Evolutionary conservation across 768 basidiomycete genomes (phyloP).

Genomic region (Guyanaporus albipodus): DNA sequence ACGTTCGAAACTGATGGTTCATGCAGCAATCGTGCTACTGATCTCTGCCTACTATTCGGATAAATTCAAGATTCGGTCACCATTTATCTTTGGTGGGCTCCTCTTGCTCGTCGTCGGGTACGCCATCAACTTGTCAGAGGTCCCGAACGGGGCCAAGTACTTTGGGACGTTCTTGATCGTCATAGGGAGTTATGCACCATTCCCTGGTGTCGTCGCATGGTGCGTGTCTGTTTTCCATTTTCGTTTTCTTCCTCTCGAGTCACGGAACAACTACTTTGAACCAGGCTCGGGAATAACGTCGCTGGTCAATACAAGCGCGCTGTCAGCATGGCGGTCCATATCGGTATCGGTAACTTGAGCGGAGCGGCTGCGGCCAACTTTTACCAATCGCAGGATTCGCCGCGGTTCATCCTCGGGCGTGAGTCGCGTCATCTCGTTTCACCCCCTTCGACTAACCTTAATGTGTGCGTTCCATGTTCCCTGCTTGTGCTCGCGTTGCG

Average conservation of each 20-base stretch:
- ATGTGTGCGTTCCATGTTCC: not conserved
- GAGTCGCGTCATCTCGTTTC: conserved; percentile 23
- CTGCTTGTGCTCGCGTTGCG: no score
- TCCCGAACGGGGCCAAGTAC: conserved; percentile 54
- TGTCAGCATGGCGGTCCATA: conserved; percentile 60
- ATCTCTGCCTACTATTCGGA: conserved; percentile 58
- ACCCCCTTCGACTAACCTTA: not conserved
- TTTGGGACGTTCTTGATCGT: conserved; percentile 71
- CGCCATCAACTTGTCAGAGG: conserved; percentile 57
- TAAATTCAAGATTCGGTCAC: conserved; percentile 47
- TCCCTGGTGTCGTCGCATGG: conserved; percentile 64
- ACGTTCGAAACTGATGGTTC: no score
- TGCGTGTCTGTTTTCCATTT: conserved; percentile 26
- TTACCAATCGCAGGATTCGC: conserved; percentile 54
- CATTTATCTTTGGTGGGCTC: conserved; percentile 54
- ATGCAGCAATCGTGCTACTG: conserved; percentile 47
- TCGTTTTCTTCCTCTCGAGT: no score
- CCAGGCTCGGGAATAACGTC: conserved; percentile 53
- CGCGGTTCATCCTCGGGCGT: conserved; percentile 63
- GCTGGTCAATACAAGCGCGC: conserved; percentile 68
- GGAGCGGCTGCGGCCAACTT: conserved; percentile 64
- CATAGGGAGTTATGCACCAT: conserved; percentile 51
- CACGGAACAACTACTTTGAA: not conserved
- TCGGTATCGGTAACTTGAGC: conserved; percentile 52
- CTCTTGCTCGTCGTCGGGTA: conserved; percentile 54